phyloP scores from a whole-genome alignment of 768 basidiomycete species.

The Phaeolepiota aurea region DNA sequence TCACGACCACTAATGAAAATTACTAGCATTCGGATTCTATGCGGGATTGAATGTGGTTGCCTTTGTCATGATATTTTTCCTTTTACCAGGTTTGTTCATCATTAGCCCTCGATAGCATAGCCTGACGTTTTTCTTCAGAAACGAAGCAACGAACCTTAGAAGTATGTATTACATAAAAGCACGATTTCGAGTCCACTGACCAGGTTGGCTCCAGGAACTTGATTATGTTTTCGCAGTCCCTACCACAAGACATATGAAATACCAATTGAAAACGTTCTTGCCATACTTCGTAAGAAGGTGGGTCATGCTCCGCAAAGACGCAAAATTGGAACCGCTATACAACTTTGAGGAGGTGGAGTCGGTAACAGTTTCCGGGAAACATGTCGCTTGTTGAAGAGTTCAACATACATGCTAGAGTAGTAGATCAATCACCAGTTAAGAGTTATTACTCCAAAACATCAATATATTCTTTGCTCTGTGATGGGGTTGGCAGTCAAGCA shows the following conservation, averaged over 20 bases:
- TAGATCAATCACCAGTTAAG: no score
- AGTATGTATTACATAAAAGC: not conserved
- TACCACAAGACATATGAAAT: constrained; percentile 30
- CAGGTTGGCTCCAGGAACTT: constrained; percentile 21
- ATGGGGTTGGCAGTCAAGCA: no score
- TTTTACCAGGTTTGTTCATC: constrained; percentile 35
- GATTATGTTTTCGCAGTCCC: constrained; percentile 48
- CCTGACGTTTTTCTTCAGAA: constrained; percentile 27
- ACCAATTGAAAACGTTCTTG: constrained; percentile 35
- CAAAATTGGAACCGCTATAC: constrained; percentile 36
- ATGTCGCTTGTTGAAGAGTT: not conserved
- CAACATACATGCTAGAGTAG: no score
- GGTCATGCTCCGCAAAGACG: constrained; percentile 24
- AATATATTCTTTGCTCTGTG: no score
- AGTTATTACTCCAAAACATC: no score
- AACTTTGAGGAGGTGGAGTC: constrained; percentile 43
- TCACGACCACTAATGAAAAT: no score
- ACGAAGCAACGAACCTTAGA: constrained; percentile 46
- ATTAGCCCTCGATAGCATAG: not conserved
- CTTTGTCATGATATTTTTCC: constrained; percentile 47
- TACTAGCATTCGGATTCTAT: constrained; percentile 49
- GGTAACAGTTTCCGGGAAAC: constrained; percentile 26
- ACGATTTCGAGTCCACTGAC: no score
- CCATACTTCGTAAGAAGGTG: constrained; percentile 45
- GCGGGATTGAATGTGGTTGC: constrained; percentile 42